Percentiles rank a stretch among this genome's conserved stretches.
Conservation (phyloP, 768 basidiomycete species). For the Tubosaeta sp. region DNA sequence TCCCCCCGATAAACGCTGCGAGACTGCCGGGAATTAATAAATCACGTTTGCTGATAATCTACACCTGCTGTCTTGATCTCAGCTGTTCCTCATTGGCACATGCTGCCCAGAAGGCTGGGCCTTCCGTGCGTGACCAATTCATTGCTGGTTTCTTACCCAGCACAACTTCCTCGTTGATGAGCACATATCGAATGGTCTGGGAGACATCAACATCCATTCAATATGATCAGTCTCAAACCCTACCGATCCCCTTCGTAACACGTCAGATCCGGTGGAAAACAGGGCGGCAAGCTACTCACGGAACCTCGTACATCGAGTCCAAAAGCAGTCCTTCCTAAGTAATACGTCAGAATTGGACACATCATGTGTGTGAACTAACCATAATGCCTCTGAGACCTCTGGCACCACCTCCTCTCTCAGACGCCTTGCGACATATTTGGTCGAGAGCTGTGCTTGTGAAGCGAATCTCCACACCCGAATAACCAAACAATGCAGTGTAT, state of each 20-base stretch:
- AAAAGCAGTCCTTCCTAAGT: slow-evolving; percentile 71
- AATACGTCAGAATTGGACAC: background rate
- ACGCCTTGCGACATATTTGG: slow-evolving; percentile 76
- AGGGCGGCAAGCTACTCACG: slow-evolving; percentile 47
- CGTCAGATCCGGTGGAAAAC: slow-evolving; percentile 1
- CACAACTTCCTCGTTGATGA: slow-evolving; percentile 71
- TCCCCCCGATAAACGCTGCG: background rate
- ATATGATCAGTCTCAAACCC: slow-evolving; percentile 18
- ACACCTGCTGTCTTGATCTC: slow-evolving; percentile 10
- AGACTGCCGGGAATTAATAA: background rate
- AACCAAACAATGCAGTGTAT: slow-evolving; percentile 78
- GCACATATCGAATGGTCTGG: slow-evolving; percentile 76
- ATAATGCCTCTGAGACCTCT: slow-evolving; percentile 86
- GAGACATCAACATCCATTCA: slow-evolving; percentile 7
- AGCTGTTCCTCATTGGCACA: slow-evolving; percentile 66
- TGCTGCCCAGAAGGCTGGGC: slow-evolving; percentile 66
- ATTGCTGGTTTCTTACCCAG: slow-evolving; percentile 56
- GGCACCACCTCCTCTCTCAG: slow-evolving; percentile 83
- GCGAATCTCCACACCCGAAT: slow-evolving; percentile 79
- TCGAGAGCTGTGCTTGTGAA: slow-evolving; percentile 81
- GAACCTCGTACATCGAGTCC: slow-evolving; percentile 91
- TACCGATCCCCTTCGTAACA: slow-evolving; percentile 56
- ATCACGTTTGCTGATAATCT: slow-evolving; percentile 1
- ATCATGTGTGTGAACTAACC: slow-evolving; percentile 38
- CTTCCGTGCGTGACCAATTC: slow-evolving; percentile 74